Evolutionary conservation across 768 basidiomycete genomes (phyloP).

Genomic region (Mycena sanguinolenta): DNA sequence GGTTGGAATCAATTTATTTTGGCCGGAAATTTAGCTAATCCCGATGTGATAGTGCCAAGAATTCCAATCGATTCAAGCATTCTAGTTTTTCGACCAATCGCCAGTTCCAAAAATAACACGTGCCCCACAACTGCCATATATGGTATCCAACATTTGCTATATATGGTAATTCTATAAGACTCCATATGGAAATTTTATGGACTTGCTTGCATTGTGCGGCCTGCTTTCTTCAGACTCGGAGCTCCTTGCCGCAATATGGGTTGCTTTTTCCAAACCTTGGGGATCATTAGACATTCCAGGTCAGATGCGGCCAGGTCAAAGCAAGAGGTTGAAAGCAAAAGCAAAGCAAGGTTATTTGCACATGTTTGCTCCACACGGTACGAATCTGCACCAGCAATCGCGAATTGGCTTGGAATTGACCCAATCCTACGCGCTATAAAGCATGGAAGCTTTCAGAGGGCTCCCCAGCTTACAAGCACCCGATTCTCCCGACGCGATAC

Average conservation of each 20-base stretch:
- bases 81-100: too few relatives aligned
- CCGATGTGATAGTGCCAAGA: too few relatives aligned
- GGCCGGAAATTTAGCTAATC: too few relatives aligned
- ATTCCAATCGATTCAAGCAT: too few relatives aligned
- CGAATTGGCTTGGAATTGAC: neutral
- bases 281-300: neutral
- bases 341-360: neutral
- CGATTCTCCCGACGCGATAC: neutral
- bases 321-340: conserved; percentile 16
- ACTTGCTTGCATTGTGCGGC: too few relatives aligned
- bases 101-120: neutral
- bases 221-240: neutral
- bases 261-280: neutral
- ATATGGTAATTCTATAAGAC: conserved; percentile 14
- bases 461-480: conserved; percentile 2
- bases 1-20: too few relatives aligned
- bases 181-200: too few relatives aligned
- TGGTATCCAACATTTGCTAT: too few relatives aligned
- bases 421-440: conserved; percentile 2
- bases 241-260: too few relatives aligned
- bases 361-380: neutral
- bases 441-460: neutral
- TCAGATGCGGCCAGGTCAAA: neutral
- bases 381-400: neutral
- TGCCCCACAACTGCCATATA: too few relatives aligned